Conservation (phyloP, 2,329 filamentous ascomycete species). For the Talaromyces sp. region DNA sequence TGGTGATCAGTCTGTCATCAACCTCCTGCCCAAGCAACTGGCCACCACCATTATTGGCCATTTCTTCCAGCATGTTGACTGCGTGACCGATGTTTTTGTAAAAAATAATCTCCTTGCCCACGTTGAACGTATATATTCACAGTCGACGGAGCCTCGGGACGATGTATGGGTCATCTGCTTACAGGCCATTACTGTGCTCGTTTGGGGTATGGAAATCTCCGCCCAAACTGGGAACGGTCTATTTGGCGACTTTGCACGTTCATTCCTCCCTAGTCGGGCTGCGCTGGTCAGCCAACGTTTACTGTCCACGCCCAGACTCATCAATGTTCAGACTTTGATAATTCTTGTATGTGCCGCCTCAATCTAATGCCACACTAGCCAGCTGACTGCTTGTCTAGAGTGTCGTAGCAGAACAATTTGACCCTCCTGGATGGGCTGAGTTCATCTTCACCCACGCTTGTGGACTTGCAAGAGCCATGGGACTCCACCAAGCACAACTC, state of each 20-base stretch:
- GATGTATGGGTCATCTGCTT: too few species aligned
- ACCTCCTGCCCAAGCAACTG: too few species aligned
- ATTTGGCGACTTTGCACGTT: slow-evolving; percentile 16
- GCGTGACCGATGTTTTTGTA: too few species aligned
- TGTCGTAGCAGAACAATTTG: slow-evolving; percentile 19
- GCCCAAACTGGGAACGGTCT: slow-evolving; percentile 13
- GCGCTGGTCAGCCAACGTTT: slow-evolving; percentile 17
- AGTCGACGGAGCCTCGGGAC: neutral
- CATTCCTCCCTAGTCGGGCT: slow-evolving; percentile 17
- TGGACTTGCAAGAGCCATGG: slow-evolving; percentile 19
- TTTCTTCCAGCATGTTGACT: too few species aligned
- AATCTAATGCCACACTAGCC: too few species aligned
- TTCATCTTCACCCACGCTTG: slow-evolving; percentile 19
- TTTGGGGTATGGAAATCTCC: slow-evolving; percentile 17
- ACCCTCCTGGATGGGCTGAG: slow-evolving; percentile 17
- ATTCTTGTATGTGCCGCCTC: too few species aligned
- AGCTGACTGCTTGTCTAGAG: slow-evolving; percentile 1
- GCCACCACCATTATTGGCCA: too few species aligned
- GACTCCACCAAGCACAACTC: slow-evolving; percentile 15
- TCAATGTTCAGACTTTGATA: slow-evolving; percentile 16
- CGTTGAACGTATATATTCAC: slow-evolving; percentile 17
- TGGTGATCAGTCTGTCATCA: too few species aligned
- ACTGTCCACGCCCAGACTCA: slow-evolving; percentile 17
- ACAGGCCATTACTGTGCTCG: slow-evolving; percentile 17
- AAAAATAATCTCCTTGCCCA: too few species aligned